Base-by-base conservation (phyloP, 768 basidiomycete species). In the Boletellus emodensis region DNA sequence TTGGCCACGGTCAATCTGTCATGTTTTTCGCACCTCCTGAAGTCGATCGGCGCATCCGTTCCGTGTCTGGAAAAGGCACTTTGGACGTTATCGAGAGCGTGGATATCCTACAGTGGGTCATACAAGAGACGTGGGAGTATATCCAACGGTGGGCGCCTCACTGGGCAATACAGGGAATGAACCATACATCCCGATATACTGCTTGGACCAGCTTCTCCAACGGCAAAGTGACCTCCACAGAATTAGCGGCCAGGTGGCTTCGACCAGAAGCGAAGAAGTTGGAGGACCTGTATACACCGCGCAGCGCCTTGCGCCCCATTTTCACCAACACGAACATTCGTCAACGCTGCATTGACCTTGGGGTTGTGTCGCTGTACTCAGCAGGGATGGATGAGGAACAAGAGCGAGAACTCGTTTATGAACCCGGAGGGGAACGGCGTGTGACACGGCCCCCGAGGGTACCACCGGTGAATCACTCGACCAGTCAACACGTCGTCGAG, bases 11-110 rank as follows among this genome's bases (percentile, higher is more conserved):
- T 0, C 79, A 81, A 46, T 73, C 78, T 3, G 56, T 78, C 22
- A 62, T 74, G 50, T 80, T 80, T 53, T 75, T 76, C 36, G 77
- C 76, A 3, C 72, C 78, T 9, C 60, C 57, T 59, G 79, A 79
- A 40, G 63, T 78, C 5, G 72, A 74, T 46, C 56, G 53, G 39
- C 48, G 51, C 1, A 78, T 80, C 34, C 71, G 73, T 26, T 47
- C 51, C 3, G 44, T 64, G 20, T 50, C 52, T 13, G 39, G 36
- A 4, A 66, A 63, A n/a, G 18, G 18, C 20, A 0, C 15, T 0
- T 4, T n/a, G 30, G 48, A 59, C 13, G 4, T 4, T 3, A 45
- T 60, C 22, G 24, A 53, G n/a, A 58, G 67, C 0, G 35, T 38
- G n/a, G 72, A 79, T 42, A 62, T 80, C 35, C 36, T 79, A n/a